Base-by-base conservation (phyloP, 225 moss, liverwort and hornwort genomes). In the Bryum argenteum region DNA sequence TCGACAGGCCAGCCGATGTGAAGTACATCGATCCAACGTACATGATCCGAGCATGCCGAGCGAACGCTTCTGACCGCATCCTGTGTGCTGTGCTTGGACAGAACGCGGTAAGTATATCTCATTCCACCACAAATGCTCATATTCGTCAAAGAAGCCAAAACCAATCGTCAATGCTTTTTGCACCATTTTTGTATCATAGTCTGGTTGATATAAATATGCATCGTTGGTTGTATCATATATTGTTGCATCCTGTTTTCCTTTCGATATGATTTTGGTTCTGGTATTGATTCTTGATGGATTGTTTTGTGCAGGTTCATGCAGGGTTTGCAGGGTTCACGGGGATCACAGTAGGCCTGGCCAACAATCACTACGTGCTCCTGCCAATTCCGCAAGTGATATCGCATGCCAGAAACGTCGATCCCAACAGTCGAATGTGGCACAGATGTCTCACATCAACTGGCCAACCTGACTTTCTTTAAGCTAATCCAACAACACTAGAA, bases 361-460 rank as follows among this genome's bases (percentile, higher is more conserved):
- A 96, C 80, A 96, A 93, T 53, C 96, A 96, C 75, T 93, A 93
- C 42, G 93, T 90, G 50, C 66, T 91, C 19, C 83, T 93, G 11
- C 96, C 96, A 19, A 96, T 96, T 57, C 90, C 91, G 0, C 88
- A 93, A 77, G 96, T 96, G 54, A 96, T 96, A 23, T 73, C 90
- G 0, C 82, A 93, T 58, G 71, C 91, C 1, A 80, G 93, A 33
- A 91, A 93, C 64, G 96, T 96, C 0, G 93, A 96, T 63, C 96
- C 96, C 1, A 83, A 93, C 71, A 96, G 96, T 69, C 91, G 96
- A 70, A 96, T 96, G 96, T 93, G 96, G 96, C 96, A 96, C 76
- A 72, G 93, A 67, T 96, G 96, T 72, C 84, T 96, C 60, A 96
- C 96, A 51, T 91, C 96, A 26, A 96, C 96, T 13, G 96, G 96